These are phyloP conservation scores for Metarhizium guizhouense DNA, from an alignment of 2,329 filamentous ascomycete species.

Conservation along the genomic window DNA sequence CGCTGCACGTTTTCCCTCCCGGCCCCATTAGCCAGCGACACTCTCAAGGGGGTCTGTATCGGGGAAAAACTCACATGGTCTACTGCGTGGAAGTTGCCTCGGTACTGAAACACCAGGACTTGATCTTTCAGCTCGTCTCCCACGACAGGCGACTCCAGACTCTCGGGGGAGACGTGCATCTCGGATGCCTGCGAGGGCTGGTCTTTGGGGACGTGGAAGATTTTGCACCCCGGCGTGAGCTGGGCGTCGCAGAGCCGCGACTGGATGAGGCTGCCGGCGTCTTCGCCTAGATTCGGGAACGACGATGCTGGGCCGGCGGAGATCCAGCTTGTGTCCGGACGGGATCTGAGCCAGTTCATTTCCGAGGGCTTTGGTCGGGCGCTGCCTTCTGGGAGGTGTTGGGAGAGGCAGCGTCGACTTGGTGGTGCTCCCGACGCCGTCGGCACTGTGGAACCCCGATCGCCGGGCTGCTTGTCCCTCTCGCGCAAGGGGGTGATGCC, in stretches of 20 bases:
- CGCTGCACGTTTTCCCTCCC: constrained; percentile 27
- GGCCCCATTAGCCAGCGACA: background rate
- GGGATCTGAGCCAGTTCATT: constrained; percentile 14
- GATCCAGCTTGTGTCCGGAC: constrained; percentile 33
- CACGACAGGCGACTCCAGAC: background rate
- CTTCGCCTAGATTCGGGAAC: constrained; percentile 42
- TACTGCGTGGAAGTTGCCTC: constrained; percentile 55
- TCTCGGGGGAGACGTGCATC: constrained; percentile 18
- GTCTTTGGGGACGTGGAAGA: constrained; percentile 40
- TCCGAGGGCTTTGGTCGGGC: too few species aligned
- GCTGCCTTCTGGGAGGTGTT: too few species aligned
- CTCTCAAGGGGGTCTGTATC: background rate
- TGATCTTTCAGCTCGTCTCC: constrained; percentile 40
- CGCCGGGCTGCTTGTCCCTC: too few species aligned
- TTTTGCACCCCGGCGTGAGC: constrained; percentile 46
- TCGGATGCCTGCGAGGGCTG: constrained; percentile 27
- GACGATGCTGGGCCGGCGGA: constrained; percentile 44
- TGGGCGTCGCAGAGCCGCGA: constrained; percentile 26
- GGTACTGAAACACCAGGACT: constrained; percentile 57
- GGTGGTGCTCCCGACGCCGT: too few species aligned
- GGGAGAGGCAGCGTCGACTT: background rate
- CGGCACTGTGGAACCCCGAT: too few species aligned
- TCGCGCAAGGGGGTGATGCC: too few species aligned
- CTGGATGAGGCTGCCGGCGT: constrained; percentile 27
- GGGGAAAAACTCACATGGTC: constrained; percentile 48